Evolutionary conservation across 2,329 filamentous ascomycete genomes (phyloP), one percentile per base, ranked within the genome.

Genomic region (Lachnellula hyalina): DNA sequence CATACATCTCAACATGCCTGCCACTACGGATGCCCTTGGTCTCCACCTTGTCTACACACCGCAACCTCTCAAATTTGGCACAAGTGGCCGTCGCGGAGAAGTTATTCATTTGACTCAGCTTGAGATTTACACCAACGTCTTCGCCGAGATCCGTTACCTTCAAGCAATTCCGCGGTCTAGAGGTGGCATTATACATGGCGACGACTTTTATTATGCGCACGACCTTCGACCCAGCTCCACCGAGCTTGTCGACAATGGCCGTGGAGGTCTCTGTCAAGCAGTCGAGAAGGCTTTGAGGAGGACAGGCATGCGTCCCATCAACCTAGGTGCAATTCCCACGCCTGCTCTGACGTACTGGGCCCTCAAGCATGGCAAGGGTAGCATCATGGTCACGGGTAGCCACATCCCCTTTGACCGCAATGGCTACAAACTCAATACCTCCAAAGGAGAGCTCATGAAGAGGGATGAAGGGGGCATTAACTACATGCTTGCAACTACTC

Each of bases 381-480:
- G 66, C 53, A 69, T 70, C 35, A 70, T 70, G 68, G 67, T 70
- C 32, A 70, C 68, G 4, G 67, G 68, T 5, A 70, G 68, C 51
- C 68, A 70, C 48, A 70, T 70, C 45, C 68, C 68, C 6, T 70
- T 70, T 47, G 66, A 70, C 51, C 68, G 68, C 21, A 70, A 70
- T 55, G 67, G 68, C 12, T 70, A 70, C 54, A 70, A 70, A 47
- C 59, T 70, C 42, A 70, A 70, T 49, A 70, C 67, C 17, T 69
- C 63, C 25, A 62, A 64, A 47, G 68, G 68, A 0, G 68, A 70
- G 55, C 62, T 70, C 21, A 52, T 70, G 60, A 69, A 70, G 54
- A 63, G 65, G 55, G 59, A 68, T 35, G 67, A 70, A 50, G 60
- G 66, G 48, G 67, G 65, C 5, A 70, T 70, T 51, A 68, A 68